Evolutionary conservation across 371 early-diverging fungal species (phyloP).

Genomic region (Syncephalastrum contaminatum): DNA sequence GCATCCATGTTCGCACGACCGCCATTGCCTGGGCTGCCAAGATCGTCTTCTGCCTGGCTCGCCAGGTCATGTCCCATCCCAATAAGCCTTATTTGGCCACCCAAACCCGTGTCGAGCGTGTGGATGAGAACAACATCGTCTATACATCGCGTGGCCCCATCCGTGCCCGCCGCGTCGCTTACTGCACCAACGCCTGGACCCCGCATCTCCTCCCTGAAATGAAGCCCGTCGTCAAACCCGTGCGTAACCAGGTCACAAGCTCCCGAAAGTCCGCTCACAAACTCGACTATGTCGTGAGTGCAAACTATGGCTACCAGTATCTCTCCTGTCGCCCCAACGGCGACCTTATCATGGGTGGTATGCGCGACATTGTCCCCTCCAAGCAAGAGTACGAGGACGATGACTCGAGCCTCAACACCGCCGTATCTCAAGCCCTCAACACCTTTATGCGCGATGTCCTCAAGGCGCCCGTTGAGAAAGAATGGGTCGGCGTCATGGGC

Average conservation of each 20-base stretch:
- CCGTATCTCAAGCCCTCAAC: constrained; percentile 31
- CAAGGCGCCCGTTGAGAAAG: constrained; percentile 17
- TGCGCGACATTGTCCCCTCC: constrained; percentile 40
- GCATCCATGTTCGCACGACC: constrained; percentile 27
- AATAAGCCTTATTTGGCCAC: constrained; percentile 19
- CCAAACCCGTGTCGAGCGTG: constrained; percentile 13
- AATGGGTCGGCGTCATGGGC: constrained; percentile 50
- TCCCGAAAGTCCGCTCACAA: background rate
- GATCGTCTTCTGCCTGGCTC: constrained; percentile 39
- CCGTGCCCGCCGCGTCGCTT: constrained; percentile 33
- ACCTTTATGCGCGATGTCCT: constrained; percentile 21
- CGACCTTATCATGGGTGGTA: constrained; percentile 50
- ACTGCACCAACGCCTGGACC: constrained; percentile 54
- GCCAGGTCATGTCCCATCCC: constrained; percentile 12
- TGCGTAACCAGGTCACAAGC: constrained; percentile 54
- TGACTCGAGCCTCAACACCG: constrained; percentile 32
- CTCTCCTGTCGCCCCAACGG: constrained; percentile 47
- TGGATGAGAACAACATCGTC: constrained; percentile 13
- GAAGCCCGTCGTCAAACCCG: constrained; percentile 28
- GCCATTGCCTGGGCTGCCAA: constrained; percentile 44
- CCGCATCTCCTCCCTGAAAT: constrained; percentile 19
- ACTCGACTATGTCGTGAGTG: constrained; percentile 33
- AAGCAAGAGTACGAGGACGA: constrained; percentile 34
- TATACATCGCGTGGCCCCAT: constrained; percentile 28
- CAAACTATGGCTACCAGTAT: constrained; percentile 41